These are phyloP conservation scores for Vanrija pseudolonga DNA, from an alignment of 1,284 basidiomycete species.

Conservation along the genomic window DNA sequence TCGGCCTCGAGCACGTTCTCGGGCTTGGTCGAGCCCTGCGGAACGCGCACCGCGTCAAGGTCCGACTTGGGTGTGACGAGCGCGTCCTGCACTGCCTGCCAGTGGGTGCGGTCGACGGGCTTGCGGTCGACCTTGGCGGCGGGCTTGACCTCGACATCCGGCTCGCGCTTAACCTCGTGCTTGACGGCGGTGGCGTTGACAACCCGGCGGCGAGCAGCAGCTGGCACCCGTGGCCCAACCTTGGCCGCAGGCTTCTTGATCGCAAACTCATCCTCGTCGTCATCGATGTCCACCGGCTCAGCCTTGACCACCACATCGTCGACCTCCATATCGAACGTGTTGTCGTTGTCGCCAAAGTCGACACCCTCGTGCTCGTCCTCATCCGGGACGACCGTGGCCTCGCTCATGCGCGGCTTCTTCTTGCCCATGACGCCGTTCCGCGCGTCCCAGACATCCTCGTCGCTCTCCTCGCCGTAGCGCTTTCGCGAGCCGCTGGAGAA, in stretches of 20 bases:
- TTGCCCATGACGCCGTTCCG: slow-evolving; percentile 36
- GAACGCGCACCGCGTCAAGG: slow-evolving; percentile 45
- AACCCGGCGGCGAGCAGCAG: slow-evolving; percentile 1
- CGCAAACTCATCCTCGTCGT: slow-evolving; percentile 41
- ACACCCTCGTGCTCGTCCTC: slow-evolving; percentile 23
- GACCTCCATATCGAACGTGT: slow-evolving; percentile 17
- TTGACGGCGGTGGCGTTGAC: slow-evolving; percentile 16
- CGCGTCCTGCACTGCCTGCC: slow-evolving; percentile 69
- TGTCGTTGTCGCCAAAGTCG: slow-evolving; percentile 20
- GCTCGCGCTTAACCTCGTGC: slow-evolving; percentile 23
- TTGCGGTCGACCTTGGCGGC: slow-evolving; percentile 31
- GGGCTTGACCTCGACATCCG: slow-evolving; percentile 24
- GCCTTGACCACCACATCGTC: slow-evolving; percentile 38
- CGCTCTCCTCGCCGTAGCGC: slow-evolving; percentile 35
- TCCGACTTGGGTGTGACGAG: slow-evolving; percentile 31
- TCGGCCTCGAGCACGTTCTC: slow-evolving; percentile 60
- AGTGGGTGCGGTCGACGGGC: slow-evolving; percentile 56
- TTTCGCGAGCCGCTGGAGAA: slow-evolving; percentile 17
- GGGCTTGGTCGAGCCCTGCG: slow-evolving; percentile 48
- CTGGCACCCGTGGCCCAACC: neutral
- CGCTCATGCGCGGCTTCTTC: slow-evolving; percentile 43
- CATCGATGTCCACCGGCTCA: slow-evolving; percentile 51
- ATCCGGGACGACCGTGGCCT: slow-evolving; percentile 29
- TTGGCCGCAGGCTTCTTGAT: slow-evolving; percentile 25
- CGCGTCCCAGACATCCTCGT: slow-evolving; percentile 49